These are phyloP conservation scores for Groenewaldozyma salmanticensis DNA, from an alignment of 805 yeast genomes.

Conservation along the genomic window DNA sequence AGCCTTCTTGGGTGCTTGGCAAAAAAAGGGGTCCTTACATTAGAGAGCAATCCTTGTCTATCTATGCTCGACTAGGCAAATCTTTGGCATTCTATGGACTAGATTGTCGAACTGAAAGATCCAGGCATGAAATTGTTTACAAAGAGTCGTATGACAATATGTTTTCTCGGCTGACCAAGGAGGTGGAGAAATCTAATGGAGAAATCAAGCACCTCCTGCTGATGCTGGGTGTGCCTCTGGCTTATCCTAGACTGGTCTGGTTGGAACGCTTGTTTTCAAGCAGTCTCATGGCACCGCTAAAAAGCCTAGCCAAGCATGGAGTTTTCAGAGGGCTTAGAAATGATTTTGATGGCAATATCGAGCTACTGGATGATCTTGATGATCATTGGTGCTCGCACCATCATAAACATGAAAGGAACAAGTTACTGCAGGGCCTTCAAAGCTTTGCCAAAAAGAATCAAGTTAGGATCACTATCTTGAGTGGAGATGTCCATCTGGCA, in stretches of 20 bases:
- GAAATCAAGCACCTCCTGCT: slow-evolving; percentile 68
- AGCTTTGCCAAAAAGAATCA: slow-evolving; percentile 55
- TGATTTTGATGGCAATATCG: slow-evolving; percentile 87
- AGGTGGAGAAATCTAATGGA: slow-evolving; percentile 39
- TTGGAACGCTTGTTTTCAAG: slow-evolving; percentile 60
- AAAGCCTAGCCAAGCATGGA: slow-evolving; percentile 37
- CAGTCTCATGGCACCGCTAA: slow-evolving; percentile 50
- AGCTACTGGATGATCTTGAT: slow-evolving; percentile 82
- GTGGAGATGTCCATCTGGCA: slow-evolving; percentile 92
- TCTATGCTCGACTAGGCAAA: slow-evolving; percentile 65
- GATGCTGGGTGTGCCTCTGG: slow-evolving; percentile 88
- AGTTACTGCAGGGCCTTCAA: slow-evolving; percentile 49
- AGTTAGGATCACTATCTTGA: slow-evolving; percentile 69
- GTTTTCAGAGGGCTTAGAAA: slow-evolving; percentile 68
- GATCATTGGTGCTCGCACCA: slow-evolving; percentile 94
- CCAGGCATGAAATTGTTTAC: slow-evolving; percentile 45
- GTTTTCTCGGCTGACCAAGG: slow-evolving; percentile 51
- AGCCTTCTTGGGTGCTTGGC: slow-evolving; percentile 57
- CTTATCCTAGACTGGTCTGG: slow-evolving; percentile 91
- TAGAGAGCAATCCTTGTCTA: slow-evolving; percentile 53
- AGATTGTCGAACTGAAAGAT: slow-evolving; percentile 91
- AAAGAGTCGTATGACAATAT: slow-evolving; percentile 47
- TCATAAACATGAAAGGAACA: slow-evolving; percentile 81
- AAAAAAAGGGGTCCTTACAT: slow-evolving; percentile 57
- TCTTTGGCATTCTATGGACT: slow-evolving; percentile 65